Percentiles rank a stretch among this genome's conserved stretches.
Conservation (phyloP, 176 grass and related monocot species). For the Ampelocalamus luodianensis region DNA sequence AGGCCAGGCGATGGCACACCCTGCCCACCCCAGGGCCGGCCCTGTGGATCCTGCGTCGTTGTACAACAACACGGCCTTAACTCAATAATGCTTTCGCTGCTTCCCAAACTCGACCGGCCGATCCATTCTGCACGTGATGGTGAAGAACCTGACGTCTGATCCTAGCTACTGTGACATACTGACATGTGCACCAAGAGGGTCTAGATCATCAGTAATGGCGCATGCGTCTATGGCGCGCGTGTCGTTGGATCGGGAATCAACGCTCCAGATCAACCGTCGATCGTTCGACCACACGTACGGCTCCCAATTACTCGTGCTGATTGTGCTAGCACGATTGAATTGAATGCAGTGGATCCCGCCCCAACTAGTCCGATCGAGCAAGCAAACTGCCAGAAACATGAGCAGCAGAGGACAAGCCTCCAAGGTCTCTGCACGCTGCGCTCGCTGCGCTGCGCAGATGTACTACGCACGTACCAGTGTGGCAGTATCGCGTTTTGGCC, state of each 20-base stretch:
- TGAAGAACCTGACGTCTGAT: neutral
- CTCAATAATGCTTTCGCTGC: conserved; percentile 14
- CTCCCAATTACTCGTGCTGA: neutral
- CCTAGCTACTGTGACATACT: too few species aligned
- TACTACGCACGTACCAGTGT: too few species aligned
- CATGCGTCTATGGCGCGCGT: neutral
- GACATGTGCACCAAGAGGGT: too few species aligned
- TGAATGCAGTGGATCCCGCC: neutral
- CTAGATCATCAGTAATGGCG: neutral
- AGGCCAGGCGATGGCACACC: too few species aligned
- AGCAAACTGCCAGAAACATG: neutral
- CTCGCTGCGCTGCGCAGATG: neutral
- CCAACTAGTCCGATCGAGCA: neutral
- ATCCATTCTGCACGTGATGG: neutral
- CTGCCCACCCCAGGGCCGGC: too few species aligned
- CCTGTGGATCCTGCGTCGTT: conserved; percentile 4
- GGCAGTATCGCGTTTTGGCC: neutral
- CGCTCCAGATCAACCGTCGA: neutral
- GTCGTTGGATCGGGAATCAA: neutral
- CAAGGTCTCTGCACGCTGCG: neutral
- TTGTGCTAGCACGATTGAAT: neutral
- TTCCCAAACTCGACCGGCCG: neutral
- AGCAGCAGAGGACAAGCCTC: neutral
- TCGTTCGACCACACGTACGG: neutral
- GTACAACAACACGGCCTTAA: neutral